Base-by-base conservation (phyloP, 371 early-diverging fungal genomes). In the Actinomortierella wolfii region DNA sequence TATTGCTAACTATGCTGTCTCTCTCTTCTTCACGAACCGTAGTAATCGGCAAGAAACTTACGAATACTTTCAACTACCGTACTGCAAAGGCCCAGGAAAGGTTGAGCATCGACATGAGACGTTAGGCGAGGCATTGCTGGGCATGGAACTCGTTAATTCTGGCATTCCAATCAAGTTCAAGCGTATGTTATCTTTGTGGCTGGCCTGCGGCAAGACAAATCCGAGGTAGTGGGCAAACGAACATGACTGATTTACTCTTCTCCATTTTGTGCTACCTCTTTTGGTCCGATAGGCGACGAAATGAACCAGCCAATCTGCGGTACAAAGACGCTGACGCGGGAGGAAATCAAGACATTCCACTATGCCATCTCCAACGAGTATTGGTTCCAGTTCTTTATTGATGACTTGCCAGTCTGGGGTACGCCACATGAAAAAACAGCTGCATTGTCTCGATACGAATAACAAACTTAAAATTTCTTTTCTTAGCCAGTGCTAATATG, bases 41-140 rank as follows among this genome's bases (percentile, higher is more conserved):
- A 60, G 83, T 49, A 86, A 85, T 60, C 74, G 86, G 47, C 91
- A 92, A 66, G 92, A 94, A 70, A 91, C 90, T 41, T 94, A 94
- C 64, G 89, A 87, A 14, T 92, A 86, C 67, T 86, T 81, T 47
- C 85, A 87, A 52, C 74, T 94, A 24, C 94, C 94, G 7, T 94
- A 83, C 64, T 94, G 94, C 54, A 75, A 76, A 44, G 91, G 90
- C 2, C 64, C 71, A 4, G 80, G 81, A 25, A 61, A 78, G 18
- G 71, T 89, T 20, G 74, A 86, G 39, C 86, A 87, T 51, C 87
- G 89, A 64, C 93, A 92, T 69, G 93, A 92, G 64, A 86, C 90
- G 11, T 73, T 94, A 24, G 93, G 92, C 29, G 94, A 94, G 71
- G 93, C 92, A 0, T 76, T 94, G 39, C 77, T 88, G 52, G 94